These are phyloP conservation scores for Beta vulgaris DNA, from an alignment of 148 eudicot species.

Conservation along the genomic window DNA sequence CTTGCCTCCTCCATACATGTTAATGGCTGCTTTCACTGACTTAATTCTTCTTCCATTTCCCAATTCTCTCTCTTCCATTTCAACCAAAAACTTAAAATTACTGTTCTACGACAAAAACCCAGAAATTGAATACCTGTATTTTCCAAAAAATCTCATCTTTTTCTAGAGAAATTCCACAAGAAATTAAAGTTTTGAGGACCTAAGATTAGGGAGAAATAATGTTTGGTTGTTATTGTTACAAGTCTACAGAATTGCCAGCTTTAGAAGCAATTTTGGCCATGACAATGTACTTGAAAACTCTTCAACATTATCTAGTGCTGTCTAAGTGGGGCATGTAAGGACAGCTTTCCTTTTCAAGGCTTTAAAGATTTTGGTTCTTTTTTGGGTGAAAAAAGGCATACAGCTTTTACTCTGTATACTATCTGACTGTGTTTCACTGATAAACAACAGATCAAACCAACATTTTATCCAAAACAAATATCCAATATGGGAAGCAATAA, in stretches of 20 bases:
- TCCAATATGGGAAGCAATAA: no score
- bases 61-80: conserved; percentile 33
- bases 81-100: background rate
- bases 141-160: background rate
- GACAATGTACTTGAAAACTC: no score
- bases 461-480: no score
- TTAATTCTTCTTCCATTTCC: conserved; percentile 24
- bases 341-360: background rate
- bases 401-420: background rate
- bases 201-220: background rate
- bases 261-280: conserved; percentile 4
- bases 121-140: background rate
- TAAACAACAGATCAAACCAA: no score
- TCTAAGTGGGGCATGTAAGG: background rate
- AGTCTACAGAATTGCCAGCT: background rate
- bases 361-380: background rate
- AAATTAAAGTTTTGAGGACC: background rate
- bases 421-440: no score
- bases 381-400: background rate
- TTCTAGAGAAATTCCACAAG: background rate
- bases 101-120: background rate
- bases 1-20: conserved; percentile 44
- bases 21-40: conserved; percentile 45
- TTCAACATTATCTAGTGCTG: background rate
- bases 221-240: conserved; percentile 21